Base-by-base conservation (phyloP, 208 protist genomes). In the Acanthamoeba divionensis region DNA sequence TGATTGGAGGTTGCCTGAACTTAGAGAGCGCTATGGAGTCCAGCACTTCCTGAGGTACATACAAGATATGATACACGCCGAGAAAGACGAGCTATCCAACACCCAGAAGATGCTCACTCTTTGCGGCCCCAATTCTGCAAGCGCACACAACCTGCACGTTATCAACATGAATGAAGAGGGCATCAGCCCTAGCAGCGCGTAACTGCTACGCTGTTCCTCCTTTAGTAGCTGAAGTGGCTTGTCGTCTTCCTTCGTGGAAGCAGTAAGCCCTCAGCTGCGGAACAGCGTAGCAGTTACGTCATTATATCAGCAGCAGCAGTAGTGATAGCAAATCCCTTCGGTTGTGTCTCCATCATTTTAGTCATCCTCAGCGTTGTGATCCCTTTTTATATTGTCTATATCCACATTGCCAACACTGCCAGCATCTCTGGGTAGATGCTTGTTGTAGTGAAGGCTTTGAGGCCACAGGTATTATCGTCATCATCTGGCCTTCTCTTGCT, bases 181-280 rank as follows among this genome's bases (percentile, higher is more conserved):
- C 36, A 41, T 41, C 36, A 41, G 36, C 36, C 52, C 75, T 85
- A 85, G 75, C 75, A 50, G 75, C 75, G 75, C 75, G 75, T 85
- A 85, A 85, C 75, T 85, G 75, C 75, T 85, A 85, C 75, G 75
- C 75, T 85, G 54, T 85, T 85, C 75, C 75, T 85, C 65, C 45
- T 26, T 41, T 41, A 41, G 36, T 5, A 41, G 36, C 1, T 41
- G 36, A 85, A 85, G 75, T 29, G 75, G 75, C 75, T 85, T 65
- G 2, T 31, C 4, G 44, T 52, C 75, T 41, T 85, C 75, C 55
- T 29, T 6, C 24, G 24, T 36, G 29, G 63, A 36, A 29, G 18
- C 29, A 36, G 63, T 71, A 71, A 18, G 63, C 41, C 36, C 60
- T 67, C 75, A 57, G 75, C 75, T 44, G 75, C 52, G 75, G 75